These are phyloP conservation scores for Beauveria brongniartii DNA, from an alignment of 2,329 filamentous ascomycete species.

Conservation along the genomic window DNA sequence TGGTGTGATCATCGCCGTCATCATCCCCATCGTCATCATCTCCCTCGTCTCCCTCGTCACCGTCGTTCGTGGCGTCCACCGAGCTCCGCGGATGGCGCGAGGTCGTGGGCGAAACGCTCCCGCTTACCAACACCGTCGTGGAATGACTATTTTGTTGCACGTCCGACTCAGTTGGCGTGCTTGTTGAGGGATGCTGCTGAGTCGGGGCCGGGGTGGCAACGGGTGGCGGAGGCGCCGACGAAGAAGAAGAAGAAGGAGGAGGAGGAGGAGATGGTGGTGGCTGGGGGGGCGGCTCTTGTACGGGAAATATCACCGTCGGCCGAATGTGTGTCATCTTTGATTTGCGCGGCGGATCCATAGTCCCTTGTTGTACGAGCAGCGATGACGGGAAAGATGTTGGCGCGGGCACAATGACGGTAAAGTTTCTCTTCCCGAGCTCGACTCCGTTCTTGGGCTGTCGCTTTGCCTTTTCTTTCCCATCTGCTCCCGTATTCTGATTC, in stretches of 20 bases:
- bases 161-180: background rate
- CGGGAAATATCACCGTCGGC: background rate
- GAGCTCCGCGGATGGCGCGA: background rate
- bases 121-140: background rate
- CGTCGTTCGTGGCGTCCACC: background rate
- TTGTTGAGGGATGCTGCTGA: background rate
- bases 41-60: background rate
- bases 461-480: background rate
- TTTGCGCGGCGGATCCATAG: background rate
- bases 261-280: background rate
- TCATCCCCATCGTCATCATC: background rate
- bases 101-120: background rate
- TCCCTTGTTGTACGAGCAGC: background rate
- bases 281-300: background rate
- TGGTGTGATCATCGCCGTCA: background rate
- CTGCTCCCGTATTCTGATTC: background rate
- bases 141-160: too few relatives aligned
- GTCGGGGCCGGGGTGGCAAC: background rate
- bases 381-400: conserved; percentile 23
- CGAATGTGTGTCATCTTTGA: background rate
- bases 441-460: background rate
- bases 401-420: conserved; percentile 23
- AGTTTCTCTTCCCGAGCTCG: conserved; percentile 16
- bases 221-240: background rate
- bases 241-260: background rate